phyloP scores from a whole-genome alignment of 139 green algal species.

The Yamagishiella unicocca region DNA sequence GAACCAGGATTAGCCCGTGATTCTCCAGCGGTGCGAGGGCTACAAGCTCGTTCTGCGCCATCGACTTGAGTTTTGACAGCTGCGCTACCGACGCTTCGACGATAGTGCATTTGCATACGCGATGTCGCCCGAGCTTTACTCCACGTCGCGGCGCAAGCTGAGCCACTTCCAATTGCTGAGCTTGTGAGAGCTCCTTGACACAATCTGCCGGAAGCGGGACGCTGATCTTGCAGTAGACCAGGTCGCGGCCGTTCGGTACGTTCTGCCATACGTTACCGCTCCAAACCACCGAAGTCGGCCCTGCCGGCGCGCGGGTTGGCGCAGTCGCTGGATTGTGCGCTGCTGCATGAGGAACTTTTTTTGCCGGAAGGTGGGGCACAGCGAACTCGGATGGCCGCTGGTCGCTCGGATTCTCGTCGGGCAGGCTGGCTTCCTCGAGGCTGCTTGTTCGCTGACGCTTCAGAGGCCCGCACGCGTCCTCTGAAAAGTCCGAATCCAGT shows the following conservation, averaged over 20 bases:
- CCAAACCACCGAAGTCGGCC: neutral
- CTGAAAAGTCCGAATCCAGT: conserved; percentile 14
- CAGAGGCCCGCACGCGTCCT: conserved; percentile 30
- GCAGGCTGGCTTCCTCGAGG: neutral
- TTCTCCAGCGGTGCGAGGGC: conserved; percentile 13
- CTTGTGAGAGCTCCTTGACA: neutral
- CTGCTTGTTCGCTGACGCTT: conserved; percentile 23
- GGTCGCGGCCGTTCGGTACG: conserved; percentile 5
- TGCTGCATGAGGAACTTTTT: neutral
- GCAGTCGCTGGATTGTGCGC: neutral
- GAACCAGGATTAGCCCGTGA: conserved; percentile 42
- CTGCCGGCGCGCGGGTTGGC: neutral
- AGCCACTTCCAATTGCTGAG: neutral
- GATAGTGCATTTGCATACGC: conserved; percentile 20
- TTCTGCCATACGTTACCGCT: conserved; percentile 23
- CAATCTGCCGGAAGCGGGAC: conserved; percentile 15
- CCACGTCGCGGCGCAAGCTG: conserved; percentile 33
- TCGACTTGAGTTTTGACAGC: conserved; percentile 30
- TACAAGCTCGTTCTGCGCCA: conserved; percentile 47
- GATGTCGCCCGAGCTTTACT: conserved; percentile 34
- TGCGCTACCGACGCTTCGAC: neutral
- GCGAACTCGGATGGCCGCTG: conserved; percentile 5
- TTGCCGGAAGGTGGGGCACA: conserved; percentile 26
- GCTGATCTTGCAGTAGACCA: conserved; percentile 30
- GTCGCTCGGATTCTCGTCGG: conserved; percentile 3